Conservation (phyloP, 106 monocot species). For the Acanthochlamys bracteata region DNA sequence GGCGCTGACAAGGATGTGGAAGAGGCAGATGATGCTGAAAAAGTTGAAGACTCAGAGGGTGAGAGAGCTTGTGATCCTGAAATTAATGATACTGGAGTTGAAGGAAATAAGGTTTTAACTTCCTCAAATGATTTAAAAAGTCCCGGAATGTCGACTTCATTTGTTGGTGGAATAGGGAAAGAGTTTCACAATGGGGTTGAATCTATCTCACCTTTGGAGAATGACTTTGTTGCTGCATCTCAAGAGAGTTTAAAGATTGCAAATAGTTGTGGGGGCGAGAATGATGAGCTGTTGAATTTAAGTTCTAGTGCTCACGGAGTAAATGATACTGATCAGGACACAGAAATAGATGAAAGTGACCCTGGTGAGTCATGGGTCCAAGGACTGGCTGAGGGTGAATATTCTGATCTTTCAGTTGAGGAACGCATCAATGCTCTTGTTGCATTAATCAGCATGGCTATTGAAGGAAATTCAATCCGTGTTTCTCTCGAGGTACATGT, state of each 20-base stretch:
- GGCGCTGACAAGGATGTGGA: slow-evolving; percentile 78
- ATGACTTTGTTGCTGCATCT: slow-evolving; percentile 18
- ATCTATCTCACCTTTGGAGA: slow-evolving; percentile 16
- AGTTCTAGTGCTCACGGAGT: slow-evolving; percentile 22
- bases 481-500: slow-evolving; percentile 65
- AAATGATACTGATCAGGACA: slow-evolving; percentile 22
- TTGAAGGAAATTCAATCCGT: slow-evolving; percentile 90
- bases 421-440: slow-evolving; percentile 94
- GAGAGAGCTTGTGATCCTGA: slow-evolving; percentile 87
- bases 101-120: slow-evolving; percentile 20
- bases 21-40: slow-evolving; percentile 72
- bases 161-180: slow-evolving; percentile 16
- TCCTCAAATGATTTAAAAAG: slow-evolving; percentile 24
- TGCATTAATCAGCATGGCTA: slow-evolving; percentile 73
- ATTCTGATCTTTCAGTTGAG: slow-evolving; percentile 82
- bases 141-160: slow-evolving; percentile 5
- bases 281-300: slow-evolving; percentile 9
- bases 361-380: slow-evolving; percentile 82
- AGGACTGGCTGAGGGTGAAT: slow-evolving; percentile 80
- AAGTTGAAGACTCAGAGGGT: slow-evolving; percentile 90
- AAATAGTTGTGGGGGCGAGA: slow-evolving; percentile 13
- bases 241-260: slow-evolving; percentile 18
- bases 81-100: slow-evolving; percentile 39
- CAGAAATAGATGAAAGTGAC: slow-evolving; percentile 80
- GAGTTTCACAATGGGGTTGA: slow-evolving; percentile 13